phyloP scores from a whole-genome alignment of 2,329 filamentous ascomycete genomes.

The Phialophora chinensis region DNA sequence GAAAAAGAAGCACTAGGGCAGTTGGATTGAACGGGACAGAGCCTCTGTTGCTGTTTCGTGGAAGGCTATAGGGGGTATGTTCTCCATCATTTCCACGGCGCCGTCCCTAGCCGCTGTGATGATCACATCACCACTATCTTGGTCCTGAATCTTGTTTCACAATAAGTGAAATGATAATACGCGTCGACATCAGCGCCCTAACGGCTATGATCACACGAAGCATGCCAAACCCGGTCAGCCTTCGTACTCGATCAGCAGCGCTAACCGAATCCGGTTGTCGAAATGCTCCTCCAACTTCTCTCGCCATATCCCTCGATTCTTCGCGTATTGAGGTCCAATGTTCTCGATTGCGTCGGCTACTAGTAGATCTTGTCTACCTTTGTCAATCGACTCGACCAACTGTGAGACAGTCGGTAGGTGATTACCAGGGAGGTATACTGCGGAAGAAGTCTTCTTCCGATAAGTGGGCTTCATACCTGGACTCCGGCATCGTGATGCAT shows the following conservation, averaged over 20 bases:
- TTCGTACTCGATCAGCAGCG: conserved; percentile 63
- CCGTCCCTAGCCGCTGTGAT: conserved; percentile 66
- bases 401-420: conserved; percentile 67
- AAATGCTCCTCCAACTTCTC: conserved; percentile 71
- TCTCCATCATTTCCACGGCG: conserved; percentile 67
- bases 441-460: conserved; percentile 75
- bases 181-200: conserved; percentile 52
- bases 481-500: conserved; percentile 77
- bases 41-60: not conserved
- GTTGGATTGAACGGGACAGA: not conserved
- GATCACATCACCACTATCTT: conserved; percentile 76
- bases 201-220: conserved; percentile 75
- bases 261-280: conserved; percentile 64
- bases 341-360: conserved; percentile 73
- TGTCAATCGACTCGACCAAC: conserved; percentile 64
- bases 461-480: conserved; percentile 69
- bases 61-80: conserved; percentile 63
- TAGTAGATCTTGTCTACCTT: conserved; percentile 65
- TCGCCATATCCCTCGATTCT: conserved; percentile 71
- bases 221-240: conserved; percentile 66
- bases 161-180: conserved; percentile 78
- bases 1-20: conserved; percentile 51
- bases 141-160: conserved; percentile 73
- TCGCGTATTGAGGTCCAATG: conserved; percentile 77
- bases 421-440: conserved; percentile 77